These are phyloP conservation scores for Wickerhamomyces chaumierensis DNA, from an alignment of 805 yeast genomes.

Conservation along the genomic window DNA sequence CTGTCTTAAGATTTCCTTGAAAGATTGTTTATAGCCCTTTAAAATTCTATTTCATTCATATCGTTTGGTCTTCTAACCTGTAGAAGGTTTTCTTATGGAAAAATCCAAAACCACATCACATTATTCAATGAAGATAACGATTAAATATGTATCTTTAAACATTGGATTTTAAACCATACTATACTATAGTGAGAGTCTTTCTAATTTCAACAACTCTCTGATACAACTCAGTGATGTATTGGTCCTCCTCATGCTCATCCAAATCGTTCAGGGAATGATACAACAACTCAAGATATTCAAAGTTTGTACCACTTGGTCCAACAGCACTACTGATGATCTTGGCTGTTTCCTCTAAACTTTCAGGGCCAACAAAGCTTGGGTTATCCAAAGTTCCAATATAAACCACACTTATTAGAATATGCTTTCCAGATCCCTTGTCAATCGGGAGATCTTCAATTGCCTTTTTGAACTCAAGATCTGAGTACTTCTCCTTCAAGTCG, in stretches of 20 bases:
- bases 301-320: conserved; percentile 81
- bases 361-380: conserved; percentile 81
- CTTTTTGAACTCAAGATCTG: conserved; percentile 1
- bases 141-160: too few species aligned
- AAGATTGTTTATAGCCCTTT: background rate
- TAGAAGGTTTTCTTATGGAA: too few species aligned
- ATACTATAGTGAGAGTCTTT: background rate
- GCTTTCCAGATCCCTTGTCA: conserved; percentile 25
- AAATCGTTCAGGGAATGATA: conserved; percentile 33
- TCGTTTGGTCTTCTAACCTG: too few species aligned
- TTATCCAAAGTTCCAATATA: conserved; percentile 80
- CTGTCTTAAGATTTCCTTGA: background rate
- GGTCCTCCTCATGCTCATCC: conserved; percentile 12
- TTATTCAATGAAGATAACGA: too few species aligned
- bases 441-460: conserved; percentile 17
- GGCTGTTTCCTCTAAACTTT: conserved; percentile 48
- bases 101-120: too few species aligned
- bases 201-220: background rate
- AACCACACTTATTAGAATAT: conserved; percentile 43
- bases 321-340: conserved; percentile 36
- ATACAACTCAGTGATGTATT: conserved; percentile 5
- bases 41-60: too few species aligned
- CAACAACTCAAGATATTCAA: conserved; percentile 54
- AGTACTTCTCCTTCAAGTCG: background rate
- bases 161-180: background rate